Percentiles rank a stretch among this genome's conserved stretches.
Conservation (phyloP, 331 rosid species). For the Stylosanthes scabra region DNA sequence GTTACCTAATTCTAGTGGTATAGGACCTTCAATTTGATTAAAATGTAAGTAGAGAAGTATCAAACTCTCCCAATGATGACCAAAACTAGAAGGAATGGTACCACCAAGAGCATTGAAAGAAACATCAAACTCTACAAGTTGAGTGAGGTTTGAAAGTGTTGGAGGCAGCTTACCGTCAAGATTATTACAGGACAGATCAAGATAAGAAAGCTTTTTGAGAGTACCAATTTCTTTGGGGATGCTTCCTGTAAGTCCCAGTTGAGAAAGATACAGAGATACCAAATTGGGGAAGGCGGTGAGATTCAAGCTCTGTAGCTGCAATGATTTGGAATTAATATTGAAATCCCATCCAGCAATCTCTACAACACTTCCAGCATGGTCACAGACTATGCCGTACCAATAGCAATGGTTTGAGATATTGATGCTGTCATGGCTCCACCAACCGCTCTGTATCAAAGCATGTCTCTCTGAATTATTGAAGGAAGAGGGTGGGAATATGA, state of each 20-base stretch:
- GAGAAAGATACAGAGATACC: rapidly evolving
- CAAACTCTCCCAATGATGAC: background rate
- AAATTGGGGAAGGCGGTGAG: background rate
- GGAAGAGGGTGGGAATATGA: background rate
- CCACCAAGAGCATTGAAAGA: background rate
- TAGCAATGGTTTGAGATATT: constrained; percentile 12
- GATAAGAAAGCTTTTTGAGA: background rate
- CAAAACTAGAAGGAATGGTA: background rate
- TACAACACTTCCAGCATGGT: constrained; percentile 10
- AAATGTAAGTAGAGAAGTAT: background rate
- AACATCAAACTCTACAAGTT: background rate
- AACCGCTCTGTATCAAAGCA: constrained; percentile 2
- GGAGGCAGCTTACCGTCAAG: constrained; percentile 15
- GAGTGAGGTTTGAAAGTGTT: constrained; percentile 13
- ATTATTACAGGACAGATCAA: background rate
- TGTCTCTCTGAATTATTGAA: constrained; percentile 2
- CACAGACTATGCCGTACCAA: constrained; percentile 32
- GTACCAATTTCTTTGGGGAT: background rate
- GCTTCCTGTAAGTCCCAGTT: background rate
- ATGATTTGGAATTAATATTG: background rate
- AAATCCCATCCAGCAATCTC: background rate
- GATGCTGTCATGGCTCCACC: background rate
- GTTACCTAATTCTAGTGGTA: too few species aligned
- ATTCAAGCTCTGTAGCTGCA: constrained; percentile 14
- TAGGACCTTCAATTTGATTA: too few species aligned